These are phyloP conservation scores for Leonotis leonurus DNA, from an alignment of 257 asterid species.

Conservation along the genomic window DNA sequence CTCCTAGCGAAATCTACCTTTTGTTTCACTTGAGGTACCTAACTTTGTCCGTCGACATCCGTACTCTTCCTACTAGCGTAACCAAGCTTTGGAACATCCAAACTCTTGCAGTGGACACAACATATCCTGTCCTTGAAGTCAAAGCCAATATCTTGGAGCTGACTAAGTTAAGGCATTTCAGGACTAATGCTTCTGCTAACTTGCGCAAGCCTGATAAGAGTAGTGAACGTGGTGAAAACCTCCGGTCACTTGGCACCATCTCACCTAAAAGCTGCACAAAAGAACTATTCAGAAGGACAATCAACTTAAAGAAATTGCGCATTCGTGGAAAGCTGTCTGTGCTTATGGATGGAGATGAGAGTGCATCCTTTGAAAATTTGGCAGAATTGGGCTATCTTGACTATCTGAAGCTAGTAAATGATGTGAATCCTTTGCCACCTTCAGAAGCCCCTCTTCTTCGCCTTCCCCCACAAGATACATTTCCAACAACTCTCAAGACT, in stretches of 20 bases:
- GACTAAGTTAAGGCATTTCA: background rate
- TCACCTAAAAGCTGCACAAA: background rate
- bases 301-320: background rate
- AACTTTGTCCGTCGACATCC: background rate
- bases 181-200: background rate
- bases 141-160: background rate
- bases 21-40: slow-evolving; percentile 12
- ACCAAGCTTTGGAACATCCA: background rate
- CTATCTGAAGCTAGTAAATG: slow-evolving; percentile 34
- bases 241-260: background rate
- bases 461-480: slow-evolving; percentile 18
- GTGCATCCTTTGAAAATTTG: slow-evolving; percentile 15
- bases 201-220: background rate
- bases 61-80: background rate
- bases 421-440: slow-evolving; percentile 1
- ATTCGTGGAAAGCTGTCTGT: background rate
- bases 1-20: slow-evolving; percentile 3
- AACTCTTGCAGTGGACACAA: background rate
- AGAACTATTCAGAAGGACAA: background rate
- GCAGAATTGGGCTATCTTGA: slow-evolving; percentile 14
- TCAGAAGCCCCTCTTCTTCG: background rate
- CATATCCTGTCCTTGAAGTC: background rate
- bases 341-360: background rate
- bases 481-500: slow-evolving; percentile 13
- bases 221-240: background rate